Conservation (phyloP, 768 basidiomycete species). For the Macrolepiota albuminosa region DNA sequence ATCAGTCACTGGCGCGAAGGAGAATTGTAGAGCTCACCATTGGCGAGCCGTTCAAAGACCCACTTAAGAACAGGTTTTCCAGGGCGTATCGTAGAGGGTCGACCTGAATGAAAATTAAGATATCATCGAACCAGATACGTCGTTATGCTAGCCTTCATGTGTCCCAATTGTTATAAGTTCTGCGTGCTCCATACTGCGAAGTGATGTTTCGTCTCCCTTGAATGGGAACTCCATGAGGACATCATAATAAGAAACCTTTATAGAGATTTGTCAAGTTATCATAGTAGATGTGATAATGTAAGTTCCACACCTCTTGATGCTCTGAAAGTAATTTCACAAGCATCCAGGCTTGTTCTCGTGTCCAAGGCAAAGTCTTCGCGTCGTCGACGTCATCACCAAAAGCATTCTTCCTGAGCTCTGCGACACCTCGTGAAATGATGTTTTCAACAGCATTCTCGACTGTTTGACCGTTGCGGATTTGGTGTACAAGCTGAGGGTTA, state of each 20-base stretch:
- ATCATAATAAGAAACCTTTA: constrained; percentile 76
- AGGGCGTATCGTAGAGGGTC: constrained; percentile 78
- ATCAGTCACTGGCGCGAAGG: neutral
- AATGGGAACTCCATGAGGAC: constrained; percentile 81
- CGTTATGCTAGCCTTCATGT: constrained; percentile 52
- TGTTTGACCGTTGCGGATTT: constrained; percentile 67
- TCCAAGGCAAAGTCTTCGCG: constrained; percentile 79
- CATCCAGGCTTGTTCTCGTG: constrained; percentile 83
- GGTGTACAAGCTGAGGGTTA: constrained; percentile 69
- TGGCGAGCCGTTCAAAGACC: constrained; percentile 78
- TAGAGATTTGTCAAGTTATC: neutral
- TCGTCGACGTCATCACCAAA: constrained; percentile 94
- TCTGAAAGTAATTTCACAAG: constrained; percentile 71
- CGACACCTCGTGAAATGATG: constrained; percentile 72
- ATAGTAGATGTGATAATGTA: constrained; percentile 8
- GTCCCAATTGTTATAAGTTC: constrained; percentile 83
- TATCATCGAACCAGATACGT: neutral
- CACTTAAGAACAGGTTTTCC: constrained; percentile 88
- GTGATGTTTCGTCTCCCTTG: constrained; percentile 80
- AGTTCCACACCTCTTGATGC: constrained; percentile 49
- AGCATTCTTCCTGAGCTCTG: constrained; percentile 83
- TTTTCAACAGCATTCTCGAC: constrained; percentile 87
- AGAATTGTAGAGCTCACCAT: constrained; percentile 44
- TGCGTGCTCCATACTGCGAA: constrained; percentile 84
- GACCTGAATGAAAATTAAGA: constrained; percentile 40